These are phyloP conservation scores for Aspergillus hancockii DNA, from an alignment of 495 filamentous ascomycete genomes.

Conservation along the genomic window DNA sequence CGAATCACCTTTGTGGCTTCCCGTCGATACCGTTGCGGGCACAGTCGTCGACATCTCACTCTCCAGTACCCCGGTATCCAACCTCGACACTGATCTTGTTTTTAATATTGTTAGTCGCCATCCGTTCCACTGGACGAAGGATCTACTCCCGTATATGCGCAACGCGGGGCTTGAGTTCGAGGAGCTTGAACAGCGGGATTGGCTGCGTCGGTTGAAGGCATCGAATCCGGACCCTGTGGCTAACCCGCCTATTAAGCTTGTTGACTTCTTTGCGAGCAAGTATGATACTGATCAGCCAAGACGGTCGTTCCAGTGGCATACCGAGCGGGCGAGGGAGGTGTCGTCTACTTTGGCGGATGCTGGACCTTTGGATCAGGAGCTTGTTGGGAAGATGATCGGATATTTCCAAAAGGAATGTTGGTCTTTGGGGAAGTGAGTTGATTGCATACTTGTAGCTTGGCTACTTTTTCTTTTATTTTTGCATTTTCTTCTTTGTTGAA, in stretches of 20 bases:
- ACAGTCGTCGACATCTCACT: conserved; percentile 23
- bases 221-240: conserved; percentile 31
- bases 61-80: background rate
- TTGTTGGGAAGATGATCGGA: conserved; percentile 26
- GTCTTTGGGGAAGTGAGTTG: background rate
- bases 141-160: conserved; percentile 27
- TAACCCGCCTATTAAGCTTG: conserved; percentile 48
- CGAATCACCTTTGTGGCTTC: conserved; percentile 32
- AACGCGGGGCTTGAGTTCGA: conserved; percentile 22
- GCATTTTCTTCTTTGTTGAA: background rate
- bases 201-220: conserved; percentile 21
- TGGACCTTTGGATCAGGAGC: conserved; percentile 11
- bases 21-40: conserved; percentile 20
- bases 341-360: conserved; percentile 17
- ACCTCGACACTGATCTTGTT: conserved; percentile 1
- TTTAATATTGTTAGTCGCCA: conserved; percentile 28
- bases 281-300: conserved; percentile 17
- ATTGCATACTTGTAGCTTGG: background rate
- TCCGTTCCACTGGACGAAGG: conserved; percentile 30
- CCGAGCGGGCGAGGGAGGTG: conserved; percentile 18
- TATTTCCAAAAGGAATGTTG: conserved; percentile 24
- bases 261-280: conserved; percentile 41
- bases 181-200: conserved; percentile 20
- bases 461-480: background rate
- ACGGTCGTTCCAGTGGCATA: conserved; percentile 16